A percentile compares a stretch with the other conserved stretches of the same genome.
Evolutionary conservation across 495 filamentous ascomycete species (phyloP).

Genomic region (Venustampulla echinocandica): DNA sequence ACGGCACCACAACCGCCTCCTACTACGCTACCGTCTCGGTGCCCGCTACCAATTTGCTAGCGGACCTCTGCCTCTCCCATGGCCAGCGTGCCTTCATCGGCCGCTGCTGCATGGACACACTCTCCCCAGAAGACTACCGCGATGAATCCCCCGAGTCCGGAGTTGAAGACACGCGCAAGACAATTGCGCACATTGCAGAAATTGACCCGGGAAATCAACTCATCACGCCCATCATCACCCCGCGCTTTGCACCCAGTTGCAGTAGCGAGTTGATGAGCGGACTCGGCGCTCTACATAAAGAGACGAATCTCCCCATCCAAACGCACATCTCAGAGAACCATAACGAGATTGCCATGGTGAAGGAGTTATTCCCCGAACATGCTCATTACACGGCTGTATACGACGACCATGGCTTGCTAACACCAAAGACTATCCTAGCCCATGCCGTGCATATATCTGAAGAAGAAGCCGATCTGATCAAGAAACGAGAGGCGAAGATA

Average conservation of each 20-base stretch:
- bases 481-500: conserved; percentile 51
- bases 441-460: conserved; percentile 71
- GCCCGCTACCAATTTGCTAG: conserved; percentile 75
- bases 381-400: conserved; percentile 70
- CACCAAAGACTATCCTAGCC: conserved; percentile 67
- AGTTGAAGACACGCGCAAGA: conserved; percentile 46
- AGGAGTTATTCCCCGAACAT: conserved; percentile 55
- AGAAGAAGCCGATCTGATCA: conserved; percentile 55
- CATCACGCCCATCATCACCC: conserved; percentile 74
- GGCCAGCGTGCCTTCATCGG: conserved; percentile 90
- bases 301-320: conserved; percentile 60
- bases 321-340: conserved; percentile 89
- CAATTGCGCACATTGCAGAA: conserved; percentile 55
- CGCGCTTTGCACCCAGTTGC: conserved; percentile 81
- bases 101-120: conserved; percentile 81
- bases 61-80: conserved; percentile 60
- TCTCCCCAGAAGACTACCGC: conserved; percentile 65
- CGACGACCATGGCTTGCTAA: conserved; percentile 60
- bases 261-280: conserved; percentile 44
- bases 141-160: conserved; percentile 53
- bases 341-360: conserved; percentile 61
- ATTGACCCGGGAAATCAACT: conserved; percentile 57
- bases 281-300: conserved; percentile 55
- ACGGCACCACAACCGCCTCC: conserved; percentile 84
- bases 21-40: conserved; percentile 90